These are phyloP conservation scores for Globisporangium iwayamae DNA, from an alignment of 352 stramenopile species.

Conservation along the genomic window DNA sequence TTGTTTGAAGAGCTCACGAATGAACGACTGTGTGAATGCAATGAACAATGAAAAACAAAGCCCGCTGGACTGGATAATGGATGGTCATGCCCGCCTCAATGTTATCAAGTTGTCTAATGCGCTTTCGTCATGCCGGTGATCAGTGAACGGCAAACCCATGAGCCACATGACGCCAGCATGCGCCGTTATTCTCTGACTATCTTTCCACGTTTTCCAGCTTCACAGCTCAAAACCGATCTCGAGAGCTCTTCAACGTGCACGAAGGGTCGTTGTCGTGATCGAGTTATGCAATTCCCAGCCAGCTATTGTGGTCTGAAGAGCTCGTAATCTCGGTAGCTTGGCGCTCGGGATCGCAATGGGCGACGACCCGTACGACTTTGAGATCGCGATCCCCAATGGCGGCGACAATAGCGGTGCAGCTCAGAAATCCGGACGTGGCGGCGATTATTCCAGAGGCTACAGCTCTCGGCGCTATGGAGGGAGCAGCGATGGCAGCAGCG, in stretches of 20 bases:
- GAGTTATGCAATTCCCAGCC: no score
- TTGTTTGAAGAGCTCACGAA: neutral
- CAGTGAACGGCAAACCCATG: no score
- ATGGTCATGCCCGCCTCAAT: no score
- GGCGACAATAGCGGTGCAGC: neutral
- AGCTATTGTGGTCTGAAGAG: no score
- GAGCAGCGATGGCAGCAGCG: neutral
- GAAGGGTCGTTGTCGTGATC: neutral
- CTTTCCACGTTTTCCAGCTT: no score
- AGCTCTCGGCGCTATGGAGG: constrained; percentile 3
- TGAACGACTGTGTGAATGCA: constrained; percentile 4
- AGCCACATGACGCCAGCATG: no score
- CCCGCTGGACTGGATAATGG: no score
- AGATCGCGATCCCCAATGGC: constrained; percentile 13
- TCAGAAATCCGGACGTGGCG: neutral
- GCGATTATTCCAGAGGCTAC: neutral
- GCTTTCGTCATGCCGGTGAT: no score
- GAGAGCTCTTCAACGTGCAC: neutral
- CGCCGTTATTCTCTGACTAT: no score
- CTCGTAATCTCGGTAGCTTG: neutral
- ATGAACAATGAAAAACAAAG: no score
- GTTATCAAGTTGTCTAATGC: no score
- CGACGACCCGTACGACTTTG: constrained; percentile 36
- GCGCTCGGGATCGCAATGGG: neutral
- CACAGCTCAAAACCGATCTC: neutral